Percentiles rank a stretch among this genome's conserved stretches.
These are phyloP conservation scores for Penicillium paxilli DNA, from an alignment of 495 filamentous ascomycete genomes.

Conservation along the genomic window DNA sequence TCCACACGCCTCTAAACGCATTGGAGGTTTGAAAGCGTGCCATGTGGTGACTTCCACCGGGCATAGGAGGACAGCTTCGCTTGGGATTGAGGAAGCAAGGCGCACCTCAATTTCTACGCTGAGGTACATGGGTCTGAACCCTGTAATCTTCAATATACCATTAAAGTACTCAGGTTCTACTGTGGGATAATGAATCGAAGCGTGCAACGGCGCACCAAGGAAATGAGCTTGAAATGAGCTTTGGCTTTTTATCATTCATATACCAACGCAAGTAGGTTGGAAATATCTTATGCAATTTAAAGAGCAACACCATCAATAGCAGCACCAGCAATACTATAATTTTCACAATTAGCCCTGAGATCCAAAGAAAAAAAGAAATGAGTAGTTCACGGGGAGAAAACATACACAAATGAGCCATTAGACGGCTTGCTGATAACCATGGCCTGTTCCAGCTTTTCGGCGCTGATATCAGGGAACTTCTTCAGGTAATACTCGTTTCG, in stretches of 20 bases:
- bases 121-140: background rate
- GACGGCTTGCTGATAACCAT: constrained; percentile 87
- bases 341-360: constrained; percentile 8
- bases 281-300: constrained; percentile 13
- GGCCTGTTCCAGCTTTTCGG: constrained; percentile 72
- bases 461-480: constrained; percentile 66
- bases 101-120: background rate
- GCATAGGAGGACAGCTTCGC: too few species aligned
- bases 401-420: constrained; percentile 50
- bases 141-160: too few species aligned
- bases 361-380: background rate
- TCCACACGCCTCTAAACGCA: background rate
- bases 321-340: constrained; percentile 41
- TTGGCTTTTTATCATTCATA: background rate
- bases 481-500: constrained; percentile 77
- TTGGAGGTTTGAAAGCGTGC: background rate
- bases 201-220: background rate
- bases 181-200: background rate
- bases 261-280: constrained; percentile 1
- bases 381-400: background rate
- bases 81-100: too few species aligned
- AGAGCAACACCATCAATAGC: constrained; percentile 40
- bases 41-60: background rate
- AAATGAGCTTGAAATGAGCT: background rate
- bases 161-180: background rate